Evolutionary conservation across 805 yeast species (phyloP).

Genomic region (Saccharomycopsis sp.): DNA sequence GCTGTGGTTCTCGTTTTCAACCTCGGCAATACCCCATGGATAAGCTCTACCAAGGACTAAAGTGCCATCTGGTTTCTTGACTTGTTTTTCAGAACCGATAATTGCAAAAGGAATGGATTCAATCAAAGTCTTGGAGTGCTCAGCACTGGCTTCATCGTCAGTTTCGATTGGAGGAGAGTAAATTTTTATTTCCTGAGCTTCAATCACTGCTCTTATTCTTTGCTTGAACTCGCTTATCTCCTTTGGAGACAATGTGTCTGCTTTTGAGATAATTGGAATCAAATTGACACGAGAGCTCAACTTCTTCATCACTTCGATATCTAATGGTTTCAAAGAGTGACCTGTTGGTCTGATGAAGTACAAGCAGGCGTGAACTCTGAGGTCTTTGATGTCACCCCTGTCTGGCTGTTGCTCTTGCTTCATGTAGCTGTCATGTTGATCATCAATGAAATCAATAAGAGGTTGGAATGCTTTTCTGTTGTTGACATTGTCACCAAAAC

Average conservation of each 20-base stretch:
- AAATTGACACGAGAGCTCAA: conserved; percentile 72
- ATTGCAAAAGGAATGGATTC: conserved; percentile 85
- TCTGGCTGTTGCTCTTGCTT: conserved; percentile 90
- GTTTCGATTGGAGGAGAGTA: conserved; percentile 77
- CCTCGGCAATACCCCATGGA: conserved; percentile 88
- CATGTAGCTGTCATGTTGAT: conserved; percentile 82
- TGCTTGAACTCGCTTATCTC: conserved; percentile 64
- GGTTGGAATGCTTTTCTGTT: conserved; percentile 83
- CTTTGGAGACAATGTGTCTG: conserved; percentile 71
- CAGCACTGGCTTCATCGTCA: conserved; percentile 67
- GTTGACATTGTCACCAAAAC: conserved; percentile 86
- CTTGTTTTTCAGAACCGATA: conserved; percentile 66
- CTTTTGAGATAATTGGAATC: conserved; percentile 81
- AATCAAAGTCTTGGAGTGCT: conserved; percentile 70
- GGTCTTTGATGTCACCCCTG: conserved; percentile 57
- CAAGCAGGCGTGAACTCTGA: conserved; percentile 82
- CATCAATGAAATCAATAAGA: conserved; percentile 79
- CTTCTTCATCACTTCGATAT: conserved; percentile 81
- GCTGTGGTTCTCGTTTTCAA: conserved; percentile 77
- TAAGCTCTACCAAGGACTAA: conserved; percentile 72
- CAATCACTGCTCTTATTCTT: conserved; percentile 74
- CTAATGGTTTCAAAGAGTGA: conserved; percentile 82
- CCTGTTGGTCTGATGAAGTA: conserved; percentile 97
- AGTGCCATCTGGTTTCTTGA: conserved; percentile 53
- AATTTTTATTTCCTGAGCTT: conserved; percentile 73